A percentile compares a stretch with the other conserved stretches of the same genome.
Conservation (phyloP, 345 rosid species). For the Garcia nutans region DNA sequence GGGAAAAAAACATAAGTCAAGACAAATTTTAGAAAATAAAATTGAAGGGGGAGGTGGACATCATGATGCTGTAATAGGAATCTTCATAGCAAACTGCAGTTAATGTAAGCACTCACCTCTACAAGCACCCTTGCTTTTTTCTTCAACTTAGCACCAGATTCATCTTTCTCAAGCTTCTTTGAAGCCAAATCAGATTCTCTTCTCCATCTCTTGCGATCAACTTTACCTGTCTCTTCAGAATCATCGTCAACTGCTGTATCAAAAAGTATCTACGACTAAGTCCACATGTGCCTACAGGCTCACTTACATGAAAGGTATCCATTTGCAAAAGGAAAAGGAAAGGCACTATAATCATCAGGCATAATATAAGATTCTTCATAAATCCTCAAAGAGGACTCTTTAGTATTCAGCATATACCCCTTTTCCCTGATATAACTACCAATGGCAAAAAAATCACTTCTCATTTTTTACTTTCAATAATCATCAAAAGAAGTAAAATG, state of each 20-base stretch:
- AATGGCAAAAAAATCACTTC: neutral
- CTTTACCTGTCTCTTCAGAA: slow-evolving; percentile 38
- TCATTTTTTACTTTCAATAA: neutral
- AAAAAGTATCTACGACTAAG: neutral
- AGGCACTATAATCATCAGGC: neutral
- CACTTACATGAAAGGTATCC: neutral
- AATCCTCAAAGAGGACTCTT: neutral
- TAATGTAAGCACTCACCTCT: slow-evolving; percentile 56
- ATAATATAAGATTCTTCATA: neutral
- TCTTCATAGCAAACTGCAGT: neutral
- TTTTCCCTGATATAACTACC: no score
- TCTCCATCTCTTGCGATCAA: slow-evolving; percentile 43
- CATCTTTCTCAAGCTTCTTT: slow-evolving; percentile 46
- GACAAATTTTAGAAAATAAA: neutral
- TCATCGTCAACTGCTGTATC: slow-evolving; percentile 41
- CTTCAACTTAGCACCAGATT: slow-evolving; percentile 45
- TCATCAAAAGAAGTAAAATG: neutral
- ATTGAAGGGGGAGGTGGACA: neutral
- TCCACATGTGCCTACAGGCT: neutral
- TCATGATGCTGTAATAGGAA: neutral
- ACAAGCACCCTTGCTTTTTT: slow-evolving; percentile 72
- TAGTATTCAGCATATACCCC: no score
- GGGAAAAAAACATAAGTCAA: neutral
- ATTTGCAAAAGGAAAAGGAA: neutral
- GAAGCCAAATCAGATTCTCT: slow-evolving; percentile 33